Conservation (phyloP, 1,139 yeast genomes). For the Cylindricascospora bacillispora region DNA sequence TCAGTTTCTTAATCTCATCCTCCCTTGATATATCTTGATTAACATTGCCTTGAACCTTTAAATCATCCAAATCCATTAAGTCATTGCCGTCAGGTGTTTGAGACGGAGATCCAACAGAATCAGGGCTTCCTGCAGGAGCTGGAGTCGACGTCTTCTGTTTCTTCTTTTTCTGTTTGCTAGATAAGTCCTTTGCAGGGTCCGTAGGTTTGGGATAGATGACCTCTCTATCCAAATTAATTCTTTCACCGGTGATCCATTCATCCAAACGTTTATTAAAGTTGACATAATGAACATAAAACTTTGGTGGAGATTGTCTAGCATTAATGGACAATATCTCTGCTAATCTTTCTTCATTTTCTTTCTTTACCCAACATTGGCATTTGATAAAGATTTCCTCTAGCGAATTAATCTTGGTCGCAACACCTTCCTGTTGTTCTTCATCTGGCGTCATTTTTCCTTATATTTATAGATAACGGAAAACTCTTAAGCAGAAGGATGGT, state of each 20-base stretch:
- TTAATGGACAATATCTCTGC: conserved; percentile 82
- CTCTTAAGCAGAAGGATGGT: no score
- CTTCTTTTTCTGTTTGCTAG: conserved; percentile 16
- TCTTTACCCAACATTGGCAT: conserved; percentile 67
- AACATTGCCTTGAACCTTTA: conserved; percentile 70
- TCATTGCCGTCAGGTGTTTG: conserved; percentile 33
- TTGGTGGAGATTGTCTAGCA: conserved; percentile 60
- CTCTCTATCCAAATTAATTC: conserved; percentile 58
- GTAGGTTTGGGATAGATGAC: conserved; percentile 55
- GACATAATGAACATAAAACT: conserved; percentile 85
- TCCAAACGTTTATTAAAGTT: conserved; percentile 90
- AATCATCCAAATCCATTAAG: conserved; percentile 74
- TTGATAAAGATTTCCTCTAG: conserved; percentile 49
- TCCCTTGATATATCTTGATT: conserved; percentile 67
- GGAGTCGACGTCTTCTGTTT: conserved; percentile 22
- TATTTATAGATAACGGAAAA: no score
- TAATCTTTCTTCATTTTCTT: conserved; percentile 65
- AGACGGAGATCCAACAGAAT: conserved; percentile 10
- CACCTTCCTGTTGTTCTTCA: conserved; percentile 14
- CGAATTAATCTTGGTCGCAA: conserved; percentile 19
- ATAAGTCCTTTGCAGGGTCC: neutral
- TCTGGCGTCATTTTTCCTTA: no score
- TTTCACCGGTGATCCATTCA: conserved; percentile 73
- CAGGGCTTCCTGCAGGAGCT: conserved; percentile 9
- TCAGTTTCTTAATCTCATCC: conserved; percentile 80